A percentile compares a stretch with the other conserved stretches of the same genome.
These are phyloP conservation scores for Kazachstania taianensis DNA, from an alignment of 805 yeast species.

Conservation along the genomic window DNA sequence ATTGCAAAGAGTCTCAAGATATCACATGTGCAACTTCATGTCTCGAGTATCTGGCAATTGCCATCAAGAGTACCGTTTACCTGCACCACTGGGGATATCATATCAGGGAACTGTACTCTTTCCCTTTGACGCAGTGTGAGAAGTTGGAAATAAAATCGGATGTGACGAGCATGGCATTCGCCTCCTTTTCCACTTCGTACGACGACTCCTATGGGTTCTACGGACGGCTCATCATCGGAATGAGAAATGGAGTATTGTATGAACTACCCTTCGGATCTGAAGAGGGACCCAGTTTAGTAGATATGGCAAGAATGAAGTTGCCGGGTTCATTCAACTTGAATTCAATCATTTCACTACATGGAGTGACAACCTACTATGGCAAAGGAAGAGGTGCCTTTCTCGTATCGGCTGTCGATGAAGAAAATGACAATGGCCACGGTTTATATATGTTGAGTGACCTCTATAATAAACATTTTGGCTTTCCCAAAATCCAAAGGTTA, in stretches of 20 bases:
- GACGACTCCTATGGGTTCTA: no score
- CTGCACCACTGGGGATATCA: conserved; percentile 1
- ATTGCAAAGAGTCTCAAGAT: neutral
- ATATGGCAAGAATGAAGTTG: neutral
- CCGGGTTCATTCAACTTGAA: neutral
- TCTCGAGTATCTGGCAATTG: conserved; percentile 1
- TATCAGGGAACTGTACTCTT: no score
- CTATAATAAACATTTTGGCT: no score
- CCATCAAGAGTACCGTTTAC: neutral
- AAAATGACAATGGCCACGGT: neutral
- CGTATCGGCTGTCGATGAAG: neutral
- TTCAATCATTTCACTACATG: conserved; percentile 8
- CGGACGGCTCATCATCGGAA: no score
- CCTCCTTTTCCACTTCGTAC: no score
- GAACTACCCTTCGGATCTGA: no score
- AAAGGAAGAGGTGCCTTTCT: neutral
- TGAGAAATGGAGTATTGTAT: no score
- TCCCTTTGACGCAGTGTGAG: no score
- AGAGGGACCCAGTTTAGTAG: no score
- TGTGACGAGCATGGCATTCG: no score
- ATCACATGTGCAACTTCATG: neutral
- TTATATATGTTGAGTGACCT: neutral
- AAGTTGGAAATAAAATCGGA: no score
- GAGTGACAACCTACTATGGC: conserved; percentile 4
- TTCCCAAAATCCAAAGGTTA: conserved; percentile 5